Conservation (phyloP, 352 stramenopile species). For the Phytophthora pisi region DNA sequence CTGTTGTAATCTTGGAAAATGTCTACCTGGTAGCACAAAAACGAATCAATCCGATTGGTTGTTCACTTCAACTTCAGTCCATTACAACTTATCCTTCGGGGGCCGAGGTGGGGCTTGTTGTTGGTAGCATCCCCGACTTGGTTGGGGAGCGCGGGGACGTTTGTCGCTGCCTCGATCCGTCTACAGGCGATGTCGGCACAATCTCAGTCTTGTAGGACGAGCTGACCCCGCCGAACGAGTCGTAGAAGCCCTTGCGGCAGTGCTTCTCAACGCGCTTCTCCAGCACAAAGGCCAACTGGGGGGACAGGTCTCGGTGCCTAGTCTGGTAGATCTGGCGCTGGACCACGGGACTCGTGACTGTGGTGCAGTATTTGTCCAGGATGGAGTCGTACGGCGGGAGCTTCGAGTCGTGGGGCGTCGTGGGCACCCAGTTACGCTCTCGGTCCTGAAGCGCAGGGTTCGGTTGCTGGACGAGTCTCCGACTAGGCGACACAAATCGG, state of each 20-base stretch:
- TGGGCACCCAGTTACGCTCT: constrained; percentile 65
- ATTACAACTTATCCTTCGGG: background rate
- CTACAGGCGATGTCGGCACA: constrained; percentile 16
- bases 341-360: constrained; percentile 72
- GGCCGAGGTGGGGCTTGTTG: too few species aligned
- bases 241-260: constrained; percentile 40
- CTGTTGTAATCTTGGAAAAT: background rate
- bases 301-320: constrained; percentile 59
- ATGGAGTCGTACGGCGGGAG: constrained; percentile 80
- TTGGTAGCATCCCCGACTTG: constrained; percentile 13
- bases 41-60: constrained; percentile 9
- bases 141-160: constrained; percentile 2
- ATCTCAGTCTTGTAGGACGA: constrained; percentile 54
- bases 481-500: constrained; percentile 8
- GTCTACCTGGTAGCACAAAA: background rate
- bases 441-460: constrained; percentile 34
- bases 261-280: constrained; percentile 71
- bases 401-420: constrained; percentile 49
- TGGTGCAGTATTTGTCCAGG: constrained; percentile 79
- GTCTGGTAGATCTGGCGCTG: constrained; percentile 82
- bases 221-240: constrained; percentile 47
- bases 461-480: constrained; percentile 21
- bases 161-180: constrained; percentile 9
- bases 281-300: constrained; percentile 72
- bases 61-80: constrained; percentile 13